Conservation (phyloP, 805 yeast genomes). For the Metschnikowia lunata region DNA sequence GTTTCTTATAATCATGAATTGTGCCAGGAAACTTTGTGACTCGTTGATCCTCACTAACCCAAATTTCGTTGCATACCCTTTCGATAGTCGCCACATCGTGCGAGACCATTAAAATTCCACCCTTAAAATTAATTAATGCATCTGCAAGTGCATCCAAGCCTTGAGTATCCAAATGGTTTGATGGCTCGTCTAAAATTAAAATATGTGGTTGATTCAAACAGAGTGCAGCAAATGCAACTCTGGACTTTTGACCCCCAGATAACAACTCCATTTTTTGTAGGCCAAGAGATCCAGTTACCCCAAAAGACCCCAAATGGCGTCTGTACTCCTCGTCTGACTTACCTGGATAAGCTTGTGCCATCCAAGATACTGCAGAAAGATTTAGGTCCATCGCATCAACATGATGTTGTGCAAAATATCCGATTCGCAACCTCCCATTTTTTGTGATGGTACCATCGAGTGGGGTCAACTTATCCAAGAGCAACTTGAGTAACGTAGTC, state of each 20-base stretch:
- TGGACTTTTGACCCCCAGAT: conserved; percentile 97
- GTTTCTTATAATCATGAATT: conserved; percentile 85
- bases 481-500: conserved; percentile 82
- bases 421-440: conserved; percentile 85
- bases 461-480: conserved; percentile 76
- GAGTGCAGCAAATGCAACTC: conserved; percentile 96
- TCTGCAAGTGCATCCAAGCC: conserved; percentile 95
- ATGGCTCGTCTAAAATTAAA: conserved; percentile 92
- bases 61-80: conserved; percentile 85
- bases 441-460: conserved; percentile 71
- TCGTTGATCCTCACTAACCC: conserved; percentile 88
- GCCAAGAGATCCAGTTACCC: conserved; percentile 92
- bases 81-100: conserved; percentile 93
- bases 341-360: conserved; percentile 86
- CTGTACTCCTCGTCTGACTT: conserved; percentile 95
- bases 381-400: conserved; percentile 94
- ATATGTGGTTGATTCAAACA: conserved; percentile 89
- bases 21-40: conserved; percentile 77
- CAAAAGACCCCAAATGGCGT: conserved; percentile 94
- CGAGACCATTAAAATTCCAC: conserved; percentile 96
- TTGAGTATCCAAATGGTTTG: conserved; percentile 96
- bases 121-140: conserved; percentile 82
- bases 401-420: conserved; percentile 97
- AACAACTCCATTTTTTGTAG: conserved; percentile 82
- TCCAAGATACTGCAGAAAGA: conserved; percentile 88